Evolutionary conservation across 805 yeast genomes (phyloP).

Genomic region (Priceomyces fermenticarens): DNA sequence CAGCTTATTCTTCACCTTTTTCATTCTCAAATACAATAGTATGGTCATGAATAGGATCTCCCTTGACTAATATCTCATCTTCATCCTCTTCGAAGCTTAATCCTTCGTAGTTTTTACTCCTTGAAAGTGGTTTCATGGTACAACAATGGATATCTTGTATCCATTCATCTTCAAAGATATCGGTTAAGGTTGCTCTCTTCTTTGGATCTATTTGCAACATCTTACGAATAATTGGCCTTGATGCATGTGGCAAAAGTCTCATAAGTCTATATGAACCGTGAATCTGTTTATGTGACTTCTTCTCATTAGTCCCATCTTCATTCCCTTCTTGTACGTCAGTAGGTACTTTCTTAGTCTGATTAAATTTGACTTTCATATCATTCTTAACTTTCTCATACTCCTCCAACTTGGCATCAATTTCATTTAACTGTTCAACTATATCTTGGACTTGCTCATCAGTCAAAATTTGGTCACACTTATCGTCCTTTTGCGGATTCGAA

Average conservation of each 20-base stretch:
- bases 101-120: conserved; percentile 17
- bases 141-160: conserved; percentile 60
- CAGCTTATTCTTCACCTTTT: conserved; percentile 2
- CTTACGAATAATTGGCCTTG: conserved; percentile 68
- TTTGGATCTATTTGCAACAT: conserved; percentile 63
- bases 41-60: conserved; percentile 39
- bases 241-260: conserved; percentile 79
- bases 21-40: conserved; percentile 28
- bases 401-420: conserved; percentile 35
- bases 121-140: conserved; percentile 37
- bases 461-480: conserved; percentile 16
- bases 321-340: conserved; percentile 10
- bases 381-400: conserved; percentile 33
- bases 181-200: conserved; percentile 64
- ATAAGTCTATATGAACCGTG: conserved; percentile 82
- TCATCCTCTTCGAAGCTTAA: conserved; percentile 35
- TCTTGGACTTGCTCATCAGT: conserved; percentile 31
- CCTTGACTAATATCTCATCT: conserved; percentile 30
- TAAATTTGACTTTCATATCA: conserved; percentile 31
- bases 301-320: conserved; percentile 25
- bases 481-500: conserved; percentile 5
- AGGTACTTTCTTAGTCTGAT: conserved; percentile 14
- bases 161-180: conserved; percentile 70
- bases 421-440: conserved; percentile 30
- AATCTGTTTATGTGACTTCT: conserved; percentile 50